These are phyloP conservation scores for Pythium utonaiense DNA, from an alignment of 352 stramenopile species.

Conservation along the genomic window DNA sequence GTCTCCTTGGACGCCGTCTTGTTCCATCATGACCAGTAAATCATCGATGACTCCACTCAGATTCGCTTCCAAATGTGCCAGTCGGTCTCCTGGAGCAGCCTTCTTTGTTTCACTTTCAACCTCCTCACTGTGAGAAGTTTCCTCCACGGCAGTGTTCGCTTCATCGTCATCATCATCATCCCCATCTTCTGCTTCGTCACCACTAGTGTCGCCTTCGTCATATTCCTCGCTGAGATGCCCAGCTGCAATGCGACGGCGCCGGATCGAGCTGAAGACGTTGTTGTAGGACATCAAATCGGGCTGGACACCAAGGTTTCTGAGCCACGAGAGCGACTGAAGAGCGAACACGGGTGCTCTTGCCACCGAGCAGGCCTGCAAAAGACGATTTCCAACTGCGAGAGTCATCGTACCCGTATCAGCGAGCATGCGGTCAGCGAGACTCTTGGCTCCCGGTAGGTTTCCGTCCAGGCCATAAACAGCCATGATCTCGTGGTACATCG, in stretches of 20 bases:
- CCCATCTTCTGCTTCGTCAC: too few relatives aligned
- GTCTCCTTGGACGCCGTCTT: neutral
- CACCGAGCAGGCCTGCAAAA: slow-evolving; percentile 54
- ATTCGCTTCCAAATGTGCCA: slow-evolving; percentile 10
- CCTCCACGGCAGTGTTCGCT: slow-evolving; percentile 7
- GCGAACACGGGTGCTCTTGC: slow-evolving; percentile 33
- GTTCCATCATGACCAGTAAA: slow-evolving; percentile 9
- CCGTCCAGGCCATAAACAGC: slow-evolving; percentile 48
- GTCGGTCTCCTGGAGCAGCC: neutral
- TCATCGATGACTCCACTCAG: slow-evolving; percentile 12
- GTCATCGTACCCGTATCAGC: slow-evolving; percentile 36
- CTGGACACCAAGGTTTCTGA: slow-evolving; percentile 26
- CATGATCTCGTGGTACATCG: slow-evolving; percentile 40
- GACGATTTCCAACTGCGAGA: slow-evolving; percentile 46
- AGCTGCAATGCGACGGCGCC: neutral
- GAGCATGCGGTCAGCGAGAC: slow-evolving; percentile 41
- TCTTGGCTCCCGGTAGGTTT: slow-evolving; percentile 39
- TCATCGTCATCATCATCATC: slow-evolving; percentile 17
- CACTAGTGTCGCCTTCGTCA: slow-evolving; percentile 22
- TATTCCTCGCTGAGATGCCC: neutral
- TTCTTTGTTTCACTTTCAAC: neutral
- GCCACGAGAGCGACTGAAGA: slow-evolving; percentile 39
- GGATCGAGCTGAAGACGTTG: slow-evolving; percentile 48
- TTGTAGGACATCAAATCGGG: slow-evolving; percentile 58
- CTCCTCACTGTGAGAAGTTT: too few relatives aligned